phyloP scores from a whole-genome alignment of 108 stramenopile genomes.

The Pseudonitzschia multiseries region DNA sequence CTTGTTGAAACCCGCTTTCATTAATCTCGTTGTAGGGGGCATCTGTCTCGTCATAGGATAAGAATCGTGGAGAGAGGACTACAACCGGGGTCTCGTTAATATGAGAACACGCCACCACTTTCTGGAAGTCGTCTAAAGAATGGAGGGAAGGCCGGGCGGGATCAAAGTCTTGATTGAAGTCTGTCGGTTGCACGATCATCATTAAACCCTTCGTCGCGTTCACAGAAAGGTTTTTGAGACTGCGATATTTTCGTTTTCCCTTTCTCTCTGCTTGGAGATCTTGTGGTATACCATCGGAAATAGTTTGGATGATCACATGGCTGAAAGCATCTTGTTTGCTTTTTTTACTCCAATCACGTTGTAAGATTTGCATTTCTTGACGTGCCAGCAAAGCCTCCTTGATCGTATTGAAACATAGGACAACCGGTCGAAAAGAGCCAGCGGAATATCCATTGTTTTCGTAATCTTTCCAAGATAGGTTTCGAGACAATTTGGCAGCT shows the following conservation, averaged over 20 bases:
- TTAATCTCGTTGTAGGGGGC: slow-evolving; percentile 56
- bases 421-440: slow-evolving; percentile 37
- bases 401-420: slow-evolving; percentile 64
- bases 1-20: slow-evolving; percentile 35
- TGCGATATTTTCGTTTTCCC: slow-evolving; percentile 23
- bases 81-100: slow-evolving; percentile 50
- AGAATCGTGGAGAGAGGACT: slow-evolving; percentile 63
- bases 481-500: slow-evolving; percentile 39
- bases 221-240: slow-evolving; percentile 17
- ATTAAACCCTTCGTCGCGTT: slow-evolving; percentile 41
- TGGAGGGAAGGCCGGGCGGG: slow-evolving; percentile 39
- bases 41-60: slow-evolving; percentile 28
- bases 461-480: slow-evolving; percentile 28
- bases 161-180: slow-evolving; percentile 48
- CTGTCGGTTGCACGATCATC: slow-evolving; percentile 65
- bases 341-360: slow-evolving; percentile 5
- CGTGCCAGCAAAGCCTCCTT: slow-evolving; percentile 62
- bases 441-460: slow-evolving; percentile 16
- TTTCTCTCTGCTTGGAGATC: not conserved
- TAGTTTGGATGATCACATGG: slow-evolving; percentile 40
- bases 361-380: slow-evolving; percentile 35
- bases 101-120: slow-evolving; percentile 46
- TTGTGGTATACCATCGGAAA: slow-evolving; percentile 40
- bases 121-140: slow-evolving; percentile 39
- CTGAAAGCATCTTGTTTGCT: slow-evolving; percentile 32